These are phyloP conservation scores for Aspergillus awamori DNA, from an alignment of 2,329 filamentous ascomycete genomes.

Conservation along the genomic window DNA sequence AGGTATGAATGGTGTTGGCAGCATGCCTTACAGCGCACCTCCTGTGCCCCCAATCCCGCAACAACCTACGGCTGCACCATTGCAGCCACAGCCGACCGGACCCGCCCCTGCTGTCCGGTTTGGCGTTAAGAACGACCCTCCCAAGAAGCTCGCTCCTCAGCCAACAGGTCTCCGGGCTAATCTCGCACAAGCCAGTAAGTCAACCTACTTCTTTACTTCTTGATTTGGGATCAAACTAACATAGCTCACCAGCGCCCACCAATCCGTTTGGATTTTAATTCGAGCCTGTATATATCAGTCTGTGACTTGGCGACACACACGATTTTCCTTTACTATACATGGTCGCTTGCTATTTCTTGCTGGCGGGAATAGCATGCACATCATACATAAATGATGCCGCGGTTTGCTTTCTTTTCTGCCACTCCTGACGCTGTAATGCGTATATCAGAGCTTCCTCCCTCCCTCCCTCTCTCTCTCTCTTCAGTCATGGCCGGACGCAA, in stretches of 20 bases:
- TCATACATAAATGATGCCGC: slow-evolving; percentile 17
- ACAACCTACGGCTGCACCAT: slow-evolving; percentile 62
- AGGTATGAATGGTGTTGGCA: slow-evolving; percentile 55
- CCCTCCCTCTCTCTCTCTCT: background rate
- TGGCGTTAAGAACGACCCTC: slow-evolving; percentile 69
- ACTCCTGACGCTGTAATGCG: slow-evolving; percentile 19
- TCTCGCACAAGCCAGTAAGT: slow-evolving; percentile 93
- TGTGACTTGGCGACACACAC: slow-evolving; percentile 27
- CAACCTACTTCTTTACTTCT: background rate
- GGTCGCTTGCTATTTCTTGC: slow-evolving; percentile 22
- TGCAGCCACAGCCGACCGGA: slow-evolving; percentile 78
- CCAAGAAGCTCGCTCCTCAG: slow-evolving; percentile 80
- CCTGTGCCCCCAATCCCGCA: slow-evolving; percentile 61
- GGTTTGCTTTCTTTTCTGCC: slow-evolving; percentile 10
- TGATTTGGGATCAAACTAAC: slow-evolving; percentile 15
- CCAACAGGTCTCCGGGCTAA: slow-evolving; percentile 89
- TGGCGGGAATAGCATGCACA: slow-evolving; percentile 20
- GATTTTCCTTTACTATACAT: slow-evolving; percentile 26
- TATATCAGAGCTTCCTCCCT: background rate
- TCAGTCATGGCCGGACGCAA: background rate
- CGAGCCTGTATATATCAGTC: slow-evolving; percentile 33
- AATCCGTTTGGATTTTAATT: slow-evolving; percentile 71
- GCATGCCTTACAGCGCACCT: slow-evolving; percentile 49
- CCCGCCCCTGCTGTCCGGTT: slow-evolving; percentile 88
- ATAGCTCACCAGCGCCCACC: slow-evolving; percentile 57